Evolutionary conservation across 1,284 basidiomycete species (phyloP), one percentile per base, ranked within the genome.

Genomic region (Rhodofomes roseus): DNA sequence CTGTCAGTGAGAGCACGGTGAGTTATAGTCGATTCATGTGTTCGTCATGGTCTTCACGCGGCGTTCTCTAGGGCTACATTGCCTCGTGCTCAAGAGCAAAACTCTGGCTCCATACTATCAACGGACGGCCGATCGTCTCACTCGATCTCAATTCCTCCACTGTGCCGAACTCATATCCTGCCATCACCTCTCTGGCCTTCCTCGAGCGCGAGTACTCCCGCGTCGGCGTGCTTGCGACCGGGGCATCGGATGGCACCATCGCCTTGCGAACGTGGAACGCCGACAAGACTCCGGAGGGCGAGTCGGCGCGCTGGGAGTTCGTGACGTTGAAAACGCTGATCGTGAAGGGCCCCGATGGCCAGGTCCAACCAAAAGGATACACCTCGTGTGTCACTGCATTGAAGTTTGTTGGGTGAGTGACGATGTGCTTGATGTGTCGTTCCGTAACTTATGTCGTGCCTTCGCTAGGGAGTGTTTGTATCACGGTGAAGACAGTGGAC

Each of bases 1-100:
- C 89, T 1, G 85, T 98, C 67, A 92, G 95, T 68, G 92, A 96
- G 68, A 88, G 89, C 68, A 93, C 88, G 55, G 93, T 93, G 67
- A 68, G 87, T 77, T 2, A 4, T 20, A 14, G 11, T 46, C 25
- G 16, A 14, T 14, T 4, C 25, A 16, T 1, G 3, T 14, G 39
- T 5, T 40, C 1, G n/a, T 50, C 27, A 16, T 29, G 11, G 31
- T 5, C 11, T 58, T 23, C 5, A 51, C 14, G 14, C n/a, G 16
- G 23, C 25, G 61, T 48, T 5, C 56, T 44, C 2, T 63, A 93
- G 91, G 93, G 93, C 7, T 87, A 90, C 69, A 85, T 95, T 55
- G 92, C 91, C 1, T 91, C 92, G 0, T 93, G 89, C 63, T 92
- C 91, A 1, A 75, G 79, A 20, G 74, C 79, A 1, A 83, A 82